Conservation (phyloP, 179 eudicot species). For the Vitellaria paradoxa region DNA sequence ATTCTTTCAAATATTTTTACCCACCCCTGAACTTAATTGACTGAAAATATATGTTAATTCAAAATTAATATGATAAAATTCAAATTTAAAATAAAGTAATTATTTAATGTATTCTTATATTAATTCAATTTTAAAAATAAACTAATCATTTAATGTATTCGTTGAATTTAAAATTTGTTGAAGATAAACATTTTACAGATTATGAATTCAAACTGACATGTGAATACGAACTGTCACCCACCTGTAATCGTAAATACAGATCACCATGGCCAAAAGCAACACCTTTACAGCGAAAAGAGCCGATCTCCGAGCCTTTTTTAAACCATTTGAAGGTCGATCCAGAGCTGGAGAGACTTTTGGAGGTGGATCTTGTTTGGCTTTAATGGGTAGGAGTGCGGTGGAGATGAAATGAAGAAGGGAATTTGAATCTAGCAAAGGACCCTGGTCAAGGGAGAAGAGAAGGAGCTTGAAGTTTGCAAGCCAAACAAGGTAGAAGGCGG, state of each 20-base stretch:
- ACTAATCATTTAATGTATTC: too few species aligned
- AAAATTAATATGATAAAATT: too few species aligned
- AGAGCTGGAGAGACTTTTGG: background rate
- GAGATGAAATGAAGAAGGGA: constrained; percentile 21
- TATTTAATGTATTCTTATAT: too few species aligned
- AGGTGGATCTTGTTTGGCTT: constrained; percentile 6
- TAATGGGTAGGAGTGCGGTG: constrained; percentile 30
- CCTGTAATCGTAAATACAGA: constrained; percentile 31
- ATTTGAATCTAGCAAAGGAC: constrained; percentile 26
- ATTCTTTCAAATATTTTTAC: too few species aligned
- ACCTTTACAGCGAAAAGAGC: constrained; percentile 28
- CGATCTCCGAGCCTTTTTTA: background rate
- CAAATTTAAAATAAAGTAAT: too few species aligned
- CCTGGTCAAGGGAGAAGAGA: constrained; percentile 42
- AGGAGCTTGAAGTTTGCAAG: constrained; percentile 50
- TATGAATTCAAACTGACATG: too few species aligned
- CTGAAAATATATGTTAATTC: too few species aligned
- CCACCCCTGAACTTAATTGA: too few species aligned
- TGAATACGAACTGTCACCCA: too few species aligned
- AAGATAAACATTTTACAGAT: too few species aligned
- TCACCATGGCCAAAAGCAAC: constrained; percentile 23
- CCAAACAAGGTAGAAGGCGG: constrained; percentile 48
- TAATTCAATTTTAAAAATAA: too few species aligned
- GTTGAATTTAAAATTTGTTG: too few species aligned
- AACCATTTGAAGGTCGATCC: background rate